phyloP scores from a whole-genome alignment of 2,329 filamentous ascomycete genomes.

The Fusarium nelsonii region DNA sequence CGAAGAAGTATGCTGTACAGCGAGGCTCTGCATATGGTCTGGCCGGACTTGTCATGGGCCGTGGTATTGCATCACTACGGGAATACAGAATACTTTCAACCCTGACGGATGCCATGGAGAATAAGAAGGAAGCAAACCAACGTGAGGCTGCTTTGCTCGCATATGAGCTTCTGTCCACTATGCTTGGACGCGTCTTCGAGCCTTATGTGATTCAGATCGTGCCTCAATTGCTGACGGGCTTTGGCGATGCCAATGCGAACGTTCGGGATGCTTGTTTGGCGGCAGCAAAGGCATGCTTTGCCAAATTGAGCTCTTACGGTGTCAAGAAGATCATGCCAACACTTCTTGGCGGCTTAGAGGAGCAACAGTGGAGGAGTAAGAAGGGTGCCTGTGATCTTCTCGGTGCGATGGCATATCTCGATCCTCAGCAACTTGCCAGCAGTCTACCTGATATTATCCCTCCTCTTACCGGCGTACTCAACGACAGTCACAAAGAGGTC shows the following conservation, averaged over 20 bases:
- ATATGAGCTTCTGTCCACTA: conserved; percentile 88
- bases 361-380: conserved; percentile 97
- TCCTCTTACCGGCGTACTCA: conserved; percentile 90
- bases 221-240: conserved; percentile 87
- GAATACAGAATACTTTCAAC: conserved; percentile 89
- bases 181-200: conserved; percentile 91
- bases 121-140: conserved; percentile 92
- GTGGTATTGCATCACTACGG: conserved; percentile 82
- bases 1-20: conserved; percentile 92
- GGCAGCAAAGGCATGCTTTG: conserved; percentile 93
- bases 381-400: conserved; percentile 97
- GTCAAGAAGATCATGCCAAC: conserved; percentile 95
- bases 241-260: conserved; percentile 88
- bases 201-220: conserved; percentile 97
- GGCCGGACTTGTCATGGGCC: conserved; percentile 89
- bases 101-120: conserved; percentile 86
- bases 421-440: conserved; percentile 91
- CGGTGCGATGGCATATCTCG: conserved; percentile 98
- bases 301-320: conserved; percentile 91
- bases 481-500: conserved; percentile 98
- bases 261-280: conserved; percentile 94
- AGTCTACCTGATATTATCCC: conserved; percentile 98
- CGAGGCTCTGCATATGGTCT: conserved; percentile 95
- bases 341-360: conserved; percentile 90
- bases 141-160: conserved; percentile 89